Percentiles rank a stretch among this genome's conserved stretches.
These are phyloP conservation scores for Taxawa tesnikishii DNA, from an alignment of 2,329 filamentous ascomycete genomes.

Conservation along the genomic window DNA sequence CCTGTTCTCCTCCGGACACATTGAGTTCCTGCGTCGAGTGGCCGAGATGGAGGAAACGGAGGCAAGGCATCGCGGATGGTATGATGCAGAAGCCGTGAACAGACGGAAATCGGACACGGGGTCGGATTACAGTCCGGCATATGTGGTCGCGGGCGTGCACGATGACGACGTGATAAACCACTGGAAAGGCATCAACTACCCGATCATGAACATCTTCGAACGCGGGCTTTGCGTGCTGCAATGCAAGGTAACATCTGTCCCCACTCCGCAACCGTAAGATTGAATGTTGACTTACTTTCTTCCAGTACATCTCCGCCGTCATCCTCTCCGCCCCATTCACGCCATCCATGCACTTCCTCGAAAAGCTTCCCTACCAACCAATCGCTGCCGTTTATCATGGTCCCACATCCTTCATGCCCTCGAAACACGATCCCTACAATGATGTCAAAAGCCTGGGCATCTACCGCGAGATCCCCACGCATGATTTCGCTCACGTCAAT, in stretches of 20 bases:
- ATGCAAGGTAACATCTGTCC: constrained; percentile 54
- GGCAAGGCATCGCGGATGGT: constrained; percentile 62
- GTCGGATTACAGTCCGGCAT: constrained; percentile 68
- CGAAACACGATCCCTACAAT: constrained; percentile 44
- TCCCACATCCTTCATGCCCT: constrained; percentile 74
- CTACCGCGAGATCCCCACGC: constrained; percentile 64
- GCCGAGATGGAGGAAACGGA: constrained; percentile 58
- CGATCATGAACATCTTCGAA: constrained; percentile 99
- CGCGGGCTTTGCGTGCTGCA: constrained; percentile 90
- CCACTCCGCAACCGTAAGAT: constrained; percentile 7
- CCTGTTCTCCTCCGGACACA: constrained; percentile 91
- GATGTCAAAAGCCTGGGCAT: constrained; percentile 73
- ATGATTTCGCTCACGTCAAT: constrained; percentile 79
- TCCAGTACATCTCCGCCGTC: constrained; percentile 72
- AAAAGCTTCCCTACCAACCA: constrained; percentile 30
- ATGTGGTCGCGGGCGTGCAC: constrained; percentile 86
- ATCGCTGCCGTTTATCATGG: constrained; percentile 87
- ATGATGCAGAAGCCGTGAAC: constrained; percentile 48
- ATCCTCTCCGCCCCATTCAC: constrained; percentile 85
- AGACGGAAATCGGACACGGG: constrained; percentile 52
- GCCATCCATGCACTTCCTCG: constrained; percentile 66
- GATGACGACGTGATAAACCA: constrained; percentile 90
- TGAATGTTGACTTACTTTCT: constrained; percentile 9
- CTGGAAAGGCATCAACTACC: constrained; percentile 96
- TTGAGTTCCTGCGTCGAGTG: constrained; percentile 80